Evolutionary conservation across 2,329 filamentous ascomycete genomes (phyloP).

Genomic region (Ceratocystis cacaofunesta): DNA sequence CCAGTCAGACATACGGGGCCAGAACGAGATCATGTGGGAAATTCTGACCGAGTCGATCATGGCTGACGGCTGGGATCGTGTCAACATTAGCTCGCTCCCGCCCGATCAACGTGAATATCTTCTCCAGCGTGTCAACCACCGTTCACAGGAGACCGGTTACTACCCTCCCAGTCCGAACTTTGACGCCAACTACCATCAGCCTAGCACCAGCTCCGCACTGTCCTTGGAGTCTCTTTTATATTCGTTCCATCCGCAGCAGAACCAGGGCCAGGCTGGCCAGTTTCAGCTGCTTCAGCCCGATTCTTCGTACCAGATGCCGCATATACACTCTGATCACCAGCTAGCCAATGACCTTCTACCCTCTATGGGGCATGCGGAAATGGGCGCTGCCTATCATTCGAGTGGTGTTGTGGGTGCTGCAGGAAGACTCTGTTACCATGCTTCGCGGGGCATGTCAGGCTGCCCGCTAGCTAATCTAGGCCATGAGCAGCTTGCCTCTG

Average conservation of each 20-base stretch:
- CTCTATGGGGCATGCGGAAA: background rate
- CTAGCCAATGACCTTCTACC: background rate
- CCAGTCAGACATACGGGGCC: conserved; percentile 24
- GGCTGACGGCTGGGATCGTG: conserved; percentile 15
- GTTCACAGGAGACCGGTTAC: conserved; percentile 19
- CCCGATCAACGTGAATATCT: conserved; percentile 6
- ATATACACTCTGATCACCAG: background rate
- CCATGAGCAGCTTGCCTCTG: conserved; percentile 5
- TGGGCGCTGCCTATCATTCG: background rate
- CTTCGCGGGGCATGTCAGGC: background rate
- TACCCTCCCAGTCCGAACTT: background rate
- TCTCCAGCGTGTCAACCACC: conserved; percentile 13
- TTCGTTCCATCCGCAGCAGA: conserved; percentile 28
- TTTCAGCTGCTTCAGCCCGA: conserved; percentile 31
- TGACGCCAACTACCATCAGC: background rate
- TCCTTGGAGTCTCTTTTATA: conserved; percentile 25
- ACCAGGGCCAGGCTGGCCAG: background rate
- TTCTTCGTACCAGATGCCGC: conserved; percentile 25
- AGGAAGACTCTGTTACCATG: background rate
- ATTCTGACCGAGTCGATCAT: conserved; percentile 23
- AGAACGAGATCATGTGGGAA: conserved; percentile 32
- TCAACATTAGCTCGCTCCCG: conserved; percentile 12
- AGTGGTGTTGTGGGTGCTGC: background rate
- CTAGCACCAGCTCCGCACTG: conserved; percentile 19
- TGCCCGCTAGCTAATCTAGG: conserved; percentile 2